Conservation (phyloP, 148 eudicot species). For the Vaccinium darrowii region DNA sequence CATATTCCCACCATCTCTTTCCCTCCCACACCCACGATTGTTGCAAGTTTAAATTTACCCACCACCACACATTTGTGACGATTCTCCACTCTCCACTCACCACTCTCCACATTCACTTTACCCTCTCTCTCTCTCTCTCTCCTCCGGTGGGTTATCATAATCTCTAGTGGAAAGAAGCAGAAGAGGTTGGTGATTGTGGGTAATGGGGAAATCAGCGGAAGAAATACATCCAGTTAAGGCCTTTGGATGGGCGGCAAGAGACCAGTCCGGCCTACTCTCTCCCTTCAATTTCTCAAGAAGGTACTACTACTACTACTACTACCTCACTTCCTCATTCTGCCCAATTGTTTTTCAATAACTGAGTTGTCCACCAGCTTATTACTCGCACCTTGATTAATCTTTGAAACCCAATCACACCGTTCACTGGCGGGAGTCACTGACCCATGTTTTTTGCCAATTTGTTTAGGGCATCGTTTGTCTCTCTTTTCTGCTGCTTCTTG, state of each 20-base stretch:
- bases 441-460: background rate
- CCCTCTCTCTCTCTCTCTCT: too few species aligned
- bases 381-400: too few species aligned
- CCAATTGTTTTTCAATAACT: background rate
- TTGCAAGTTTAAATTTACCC: too few species aligned
- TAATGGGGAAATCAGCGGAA: conserved; percentile 26
- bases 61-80: too few species aligned
- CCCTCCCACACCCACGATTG: too few species aligned
- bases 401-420: too few species aligned
- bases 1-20: too few species aligned
- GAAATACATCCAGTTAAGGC: conserved; percentile 29
- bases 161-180: background rate
- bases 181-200: background rate
- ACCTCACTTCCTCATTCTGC: background rate
- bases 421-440: too few species aligned
- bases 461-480: background rate
- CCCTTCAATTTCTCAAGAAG: conserved; percentile 20
- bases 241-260: conserved; percentile 33
- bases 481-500: background rate
- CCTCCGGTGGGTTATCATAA: too few species aligned
- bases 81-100: too few species aligned
- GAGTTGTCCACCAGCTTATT: too few species aligned
- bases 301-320: background rate
- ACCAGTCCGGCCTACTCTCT: conserved; percentile 25
- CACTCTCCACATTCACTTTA: background rate